Evolutionary conservation across 805 yeast species (phyloP), one percentile per base, ranked within the genome.

Genomic region (Saccharomycopsis sp.): DNA sequence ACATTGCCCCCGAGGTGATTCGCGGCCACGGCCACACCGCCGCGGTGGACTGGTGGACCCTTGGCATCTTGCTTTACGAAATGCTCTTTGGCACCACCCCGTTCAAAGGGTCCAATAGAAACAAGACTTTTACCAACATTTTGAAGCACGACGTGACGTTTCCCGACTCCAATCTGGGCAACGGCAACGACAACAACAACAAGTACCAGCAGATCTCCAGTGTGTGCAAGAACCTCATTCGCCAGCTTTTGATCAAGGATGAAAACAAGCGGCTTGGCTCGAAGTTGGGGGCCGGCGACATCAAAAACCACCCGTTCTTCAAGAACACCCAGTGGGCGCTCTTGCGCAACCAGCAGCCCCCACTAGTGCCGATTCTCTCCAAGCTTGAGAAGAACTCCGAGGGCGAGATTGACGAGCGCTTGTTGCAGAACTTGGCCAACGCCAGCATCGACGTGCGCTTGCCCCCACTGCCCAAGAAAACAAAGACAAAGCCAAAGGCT

Each of bases 21-120:
- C 68, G 92, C 58, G 97, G 97, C 1, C 84, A 88, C 52, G 98
- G 98, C 2, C 99, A 92, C 54, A 89, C 97, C 1, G 80, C 89
- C 5, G 96, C 97, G 0, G 98, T 92, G 13, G 99, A 92, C 60
- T 92, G 98, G 98, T 92, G 99, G 99, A 92, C 98, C 0, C 65
- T 92, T 50, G 99, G 99, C 3, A 87, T 92, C 16, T 69, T 92
- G 53, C 66, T 87, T 18, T 94, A 77, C 60, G 99, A 92, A 57
- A 92, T 92, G 98, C 63, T 92, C 17, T 88, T 76, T 59, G 97
- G 97, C 1, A 82, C 86, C 6, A 92, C 98, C 0, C 99, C 99
- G 2, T 92, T 89, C 63, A 92, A 92, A 62, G 98, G 98, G 5
- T 67, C 75, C 26, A 86, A 80, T 50, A 71, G 97, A 32, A 87